Evolutionary conservation across 208 protist species (phyloP).

Genomic region (Acanthamoeba lenticulata): DNA sequence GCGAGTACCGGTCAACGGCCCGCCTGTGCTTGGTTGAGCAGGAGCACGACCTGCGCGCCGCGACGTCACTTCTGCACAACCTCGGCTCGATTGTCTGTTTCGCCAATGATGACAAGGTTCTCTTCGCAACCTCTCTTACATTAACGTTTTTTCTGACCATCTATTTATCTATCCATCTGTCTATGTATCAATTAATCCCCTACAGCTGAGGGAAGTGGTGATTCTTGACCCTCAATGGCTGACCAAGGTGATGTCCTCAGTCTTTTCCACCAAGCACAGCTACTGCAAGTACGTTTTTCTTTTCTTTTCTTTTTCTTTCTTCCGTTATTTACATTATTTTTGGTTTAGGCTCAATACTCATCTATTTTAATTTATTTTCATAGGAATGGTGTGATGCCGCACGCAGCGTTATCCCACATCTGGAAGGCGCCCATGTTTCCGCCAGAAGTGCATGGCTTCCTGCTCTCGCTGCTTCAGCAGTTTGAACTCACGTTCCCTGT

Average conservation of each 20-base stretch:
- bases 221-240: slow-evolving; percentile 78
- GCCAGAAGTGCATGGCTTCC: neutral
- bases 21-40: slow-evolving; percentile 9
- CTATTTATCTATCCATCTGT: too few species aligned
- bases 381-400: neutral
- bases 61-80: slow-evolving; percentile 43
- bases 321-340: neutral
- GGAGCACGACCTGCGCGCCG: neutral
- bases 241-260: slow-evolving; percentile 72
- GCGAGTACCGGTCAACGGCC: neutral
- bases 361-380: neutral
- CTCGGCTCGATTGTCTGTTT: slow-evolving; percentile 37
- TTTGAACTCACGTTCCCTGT: slow-evolving; percentile 49
- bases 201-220: slow-evolving; percentile 70
- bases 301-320: neutral
- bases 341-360: neutral
- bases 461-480: neutral
- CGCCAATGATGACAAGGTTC: slow-evolving; percentile 54
- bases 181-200: neutral
- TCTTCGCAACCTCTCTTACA: neutral
- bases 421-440: slow-evolving; percentile 41
- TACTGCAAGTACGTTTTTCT: slow-evolving; percentile 18
- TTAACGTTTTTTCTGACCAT: neutral
- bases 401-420: neutral
- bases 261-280: slow-evolving; percentile 60